Evolutionary conservation across 129 eudicot genomes (phyloP).

Genomic region (Lactuca sativa): DNA sequence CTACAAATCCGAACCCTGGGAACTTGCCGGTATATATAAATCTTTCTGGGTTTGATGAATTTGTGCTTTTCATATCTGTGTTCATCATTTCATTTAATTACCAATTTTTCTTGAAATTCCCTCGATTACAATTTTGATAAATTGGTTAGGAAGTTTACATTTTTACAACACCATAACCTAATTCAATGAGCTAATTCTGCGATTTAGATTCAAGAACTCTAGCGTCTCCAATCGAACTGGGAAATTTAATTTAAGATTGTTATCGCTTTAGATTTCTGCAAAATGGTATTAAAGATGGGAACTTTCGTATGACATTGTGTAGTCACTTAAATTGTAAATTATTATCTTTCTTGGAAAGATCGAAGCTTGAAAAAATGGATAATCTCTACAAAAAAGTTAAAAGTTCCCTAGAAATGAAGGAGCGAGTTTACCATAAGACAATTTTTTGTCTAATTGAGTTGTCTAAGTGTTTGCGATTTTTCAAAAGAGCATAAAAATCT

Average conservation of each 20-base stretch:
- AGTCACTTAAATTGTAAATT: not conserved
- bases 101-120: not conserved
- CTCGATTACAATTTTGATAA: not conserved
- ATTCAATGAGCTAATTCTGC: too few relatives aligned
- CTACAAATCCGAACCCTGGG: slow-evolving; percentile 86
- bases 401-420: not conserved
- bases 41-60: not conserved
- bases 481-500: too few relatives aligned
- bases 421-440: not conserved
- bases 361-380: slow-evolving; percentile 10
- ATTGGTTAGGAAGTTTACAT: not conserved
- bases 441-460: too few relatives aligned
- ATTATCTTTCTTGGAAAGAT: not conserved
- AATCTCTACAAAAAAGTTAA: not conserved
- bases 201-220: too few relatives aligned
- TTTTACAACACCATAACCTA: not conserved
- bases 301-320: not conserved
- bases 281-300: not conserved
- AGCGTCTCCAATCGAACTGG: not conserved
- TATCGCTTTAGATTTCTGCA: not conserved
- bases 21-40: slow-evolving; percentile 51
- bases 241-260: not conserved
- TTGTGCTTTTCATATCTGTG: too few relatives aligned
- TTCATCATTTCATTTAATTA: not conserved
- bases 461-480: too few relatives aligned